A percentile compares a stretch with the other conserved stretches of the same genome.
These are phyloP conservation scores for Cokeromyces recurvatus DNA, from an alignment of 371 early-diverging fungal species.

Conservation along the genomic window DNA sequence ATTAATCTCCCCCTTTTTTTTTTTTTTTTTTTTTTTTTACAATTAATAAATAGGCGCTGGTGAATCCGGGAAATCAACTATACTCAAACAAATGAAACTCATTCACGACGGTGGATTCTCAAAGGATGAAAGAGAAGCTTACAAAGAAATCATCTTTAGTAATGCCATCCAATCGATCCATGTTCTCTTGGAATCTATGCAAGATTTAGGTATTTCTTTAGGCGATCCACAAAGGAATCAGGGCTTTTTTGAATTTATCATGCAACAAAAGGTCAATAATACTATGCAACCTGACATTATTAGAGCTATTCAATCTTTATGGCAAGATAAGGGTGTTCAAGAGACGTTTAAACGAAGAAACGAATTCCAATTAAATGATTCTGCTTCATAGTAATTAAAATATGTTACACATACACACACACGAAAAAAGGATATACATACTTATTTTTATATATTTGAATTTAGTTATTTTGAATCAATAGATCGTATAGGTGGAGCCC, in stretches of 20 bases:
- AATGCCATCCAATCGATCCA: conserved; percentile 93
- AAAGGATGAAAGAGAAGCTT: conserved; percentile 80
- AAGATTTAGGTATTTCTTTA: conserved; percentile 67
- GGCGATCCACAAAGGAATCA: conserved; percentile 58
- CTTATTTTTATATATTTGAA: conserved; percentile 2
- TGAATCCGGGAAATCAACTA: conserved; percentile 96
- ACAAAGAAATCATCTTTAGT: conserved; percentile 91
- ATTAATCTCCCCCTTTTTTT: background rate
- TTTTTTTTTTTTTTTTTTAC: background rate
- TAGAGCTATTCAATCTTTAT: conserved; percentile 72
- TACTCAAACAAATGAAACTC: conserved; percentile 96
- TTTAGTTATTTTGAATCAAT: conserved; percentile 87
- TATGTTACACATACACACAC: no score
- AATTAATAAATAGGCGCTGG: conserved; percentile 73
- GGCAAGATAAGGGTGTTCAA: conserved; percentile 81
- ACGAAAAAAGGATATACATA: background rate
- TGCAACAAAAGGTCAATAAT: conserved; percentile 82
- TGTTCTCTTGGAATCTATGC: conserved; percentile 93
- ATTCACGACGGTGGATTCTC: conserved; percentile 94
- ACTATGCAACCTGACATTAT: conserved; percentile 73
- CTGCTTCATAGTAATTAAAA: conserved; percentile 77
- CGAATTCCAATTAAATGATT: conserved; percentile 94
- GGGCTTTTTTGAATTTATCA: conserved; percentile 58
- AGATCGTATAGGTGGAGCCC: conserved; percentile 76
- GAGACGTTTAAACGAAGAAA: conserved; percentile 80